A percentile compares a stretch with the other conserved stretches of the same genome.
Evolutionary conservation across 2,329 filamentous ascomycete species (phyloP).

Genomic region (Hirsutella minnesotensis): DNA sequence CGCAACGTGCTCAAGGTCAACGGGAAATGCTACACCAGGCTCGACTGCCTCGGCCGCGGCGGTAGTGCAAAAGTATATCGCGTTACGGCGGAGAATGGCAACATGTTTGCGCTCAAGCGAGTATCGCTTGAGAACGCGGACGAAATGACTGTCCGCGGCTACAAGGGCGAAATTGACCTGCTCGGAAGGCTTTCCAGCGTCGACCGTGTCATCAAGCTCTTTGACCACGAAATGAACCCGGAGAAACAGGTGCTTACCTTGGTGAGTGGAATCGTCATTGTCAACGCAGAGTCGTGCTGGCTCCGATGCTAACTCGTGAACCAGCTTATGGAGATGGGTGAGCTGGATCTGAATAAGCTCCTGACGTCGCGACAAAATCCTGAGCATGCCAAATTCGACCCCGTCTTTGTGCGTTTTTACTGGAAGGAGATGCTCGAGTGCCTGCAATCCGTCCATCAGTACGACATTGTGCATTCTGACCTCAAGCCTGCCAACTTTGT

Average conservation of each 20-base stretch:
- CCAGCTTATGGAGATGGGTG: conserved; percentile 92
- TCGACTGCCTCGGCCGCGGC: conserved; percentile 84
- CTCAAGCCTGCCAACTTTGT: conserved; percentile 97
- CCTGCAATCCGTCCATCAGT: conserved; percentile 74
- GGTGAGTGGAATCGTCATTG: conserved; percentile 46
- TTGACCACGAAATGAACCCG: conserved; percentile 87
- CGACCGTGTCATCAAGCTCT: conserved; percentile 80
- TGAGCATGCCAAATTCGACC: conserved; percentile 67
- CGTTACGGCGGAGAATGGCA: conserved; percentile 93
- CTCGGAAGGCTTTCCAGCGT: conserved; percentile 71
- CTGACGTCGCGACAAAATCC: conserved; percentile 61
- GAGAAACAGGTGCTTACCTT: conserved; percentile 82
- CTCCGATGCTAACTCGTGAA: not conserved
- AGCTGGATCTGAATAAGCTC: conserved; percentile 82
- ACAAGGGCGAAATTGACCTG: conserved; percentile 91
- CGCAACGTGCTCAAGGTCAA: conserved; percentile 81
- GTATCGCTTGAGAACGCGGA: conserved; percentile 88
- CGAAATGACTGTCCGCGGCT: conserved; percentile 70
- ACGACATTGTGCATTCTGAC: conserved; percentile 93
- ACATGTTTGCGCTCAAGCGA: conserved; percentile 86
- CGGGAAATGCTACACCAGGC: conserved; percentile 76
- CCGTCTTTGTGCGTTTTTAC: conserved; percentile 89
- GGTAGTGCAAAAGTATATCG: conserved; percentile 92
- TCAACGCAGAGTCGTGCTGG: too few relatives aligned
- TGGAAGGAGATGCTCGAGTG: conserved; percentile 99